phyloP scores from a whole-genome alignment of 2,329 filamentous ascomycete genomes.

The Exutisphaerella laricina region DNA sequence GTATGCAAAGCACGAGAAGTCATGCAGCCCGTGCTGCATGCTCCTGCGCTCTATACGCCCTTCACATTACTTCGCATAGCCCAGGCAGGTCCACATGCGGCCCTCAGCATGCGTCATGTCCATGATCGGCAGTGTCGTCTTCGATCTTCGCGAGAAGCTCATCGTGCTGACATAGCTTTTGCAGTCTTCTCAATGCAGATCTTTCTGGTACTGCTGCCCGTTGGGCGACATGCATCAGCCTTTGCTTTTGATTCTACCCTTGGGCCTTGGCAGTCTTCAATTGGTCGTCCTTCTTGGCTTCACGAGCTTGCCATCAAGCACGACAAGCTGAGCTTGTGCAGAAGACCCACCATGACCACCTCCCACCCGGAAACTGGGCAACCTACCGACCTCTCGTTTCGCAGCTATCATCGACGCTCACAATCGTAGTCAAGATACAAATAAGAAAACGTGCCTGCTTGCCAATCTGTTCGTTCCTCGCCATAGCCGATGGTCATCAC shows the following conservation, averaged over 20 bases:
- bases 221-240: neutral
- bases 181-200: neutral
- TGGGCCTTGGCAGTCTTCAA: too few species aligned
- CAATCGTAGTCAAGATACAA: neutral
- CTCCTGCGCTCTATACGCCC: neutral
- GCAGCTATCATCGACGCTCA: neutral
- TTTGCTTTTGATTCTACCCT: neutral
- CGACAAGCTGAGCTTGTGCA: too few species aligned
- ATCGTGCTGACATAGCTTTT: neutral
- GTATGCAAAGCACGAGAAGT: neutral
- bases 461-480: neutral
- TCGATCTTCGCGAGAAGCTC: neutral
- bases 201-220: neutral
- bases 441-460: neutral
- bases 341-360: too few species aligned
- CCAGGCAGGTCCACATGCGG: neutral
- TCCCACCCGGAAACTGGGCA: too few species aligned
- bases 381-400: too few species aligned
- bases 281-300: too few species aligned
- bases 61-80: neutral
- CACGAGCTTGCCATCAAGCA: too few species aligned
- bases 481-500: neutral
- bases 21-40: neutral
- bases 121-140: neutral
- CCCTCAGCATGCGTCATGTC: neutral